Percentiles rank a stretch among this genome's conserved stretches.
phyloP scores from a whole-genome alignment of 1,284 basidiomycete genomes.

The Ustilago crameri region DNA sequence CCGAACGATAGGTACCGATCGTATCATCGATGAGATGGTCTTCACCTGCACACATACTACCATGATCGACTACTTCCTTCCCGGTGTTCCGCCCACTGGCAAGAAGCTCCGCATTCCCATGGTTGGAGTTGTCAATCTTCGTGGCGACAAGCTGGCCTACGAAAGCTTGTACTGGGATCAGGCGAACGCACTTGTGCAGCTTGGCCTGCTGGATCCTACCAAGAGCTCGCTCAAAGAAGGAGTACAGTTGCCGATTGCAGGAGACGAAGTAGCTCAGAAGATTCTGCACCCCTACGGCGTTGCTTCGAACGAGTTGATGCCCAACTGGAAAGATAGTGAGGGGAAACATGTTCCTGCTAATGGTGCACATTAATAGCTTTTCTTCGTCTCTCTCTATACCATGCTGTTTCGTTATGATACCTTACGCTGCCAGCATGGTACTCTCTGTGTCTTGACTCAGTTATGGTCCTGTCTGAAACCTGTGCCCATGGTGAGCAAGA shows the following conservation, averaged over 20 bases:
- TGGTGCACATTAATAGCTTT: no score
- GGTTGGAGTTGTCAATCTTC: constrained; percentile 41
- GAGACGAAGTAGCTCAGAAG: constrained; percentile 34
- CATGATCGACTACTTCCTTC: constrained; percentile 35
- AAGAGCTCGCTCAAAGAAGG: constrained; percentile 12
- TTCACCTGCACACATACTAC: constrained; percentile 39
- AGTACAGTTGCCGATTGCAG: constrained; percentile 23
- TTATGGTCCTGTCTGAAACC: no score
- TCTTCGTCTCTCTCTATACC: no score
- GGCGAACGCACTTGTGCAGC: constrained; percentile 26
- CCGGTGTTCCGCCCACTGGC: constrained; percentile 29
- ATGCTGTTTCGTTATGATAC: no score
- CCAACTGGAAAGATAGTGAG: constrained; percentile 35
- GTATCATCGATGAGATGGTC: constrained; percentile 45
- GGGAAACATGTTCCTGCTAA: constrained; percentile 10
- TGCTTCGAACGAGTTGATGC: constrained; percentile 32
- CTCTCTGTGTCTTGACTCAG: no score
- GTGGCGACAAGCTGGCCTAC: constrained; percentile 40
- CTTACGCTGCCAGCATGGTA: no score
- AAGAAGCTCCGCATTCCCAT: constrained; percentile 30
- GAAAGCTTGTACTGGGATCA: constrained; percentile 46
- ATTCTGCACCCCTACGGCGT: constrained; percentile 39
- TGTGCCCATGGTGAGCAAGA: no score
- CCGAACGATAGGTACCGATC: constrained; percentile 21
- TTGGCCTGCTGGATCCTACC: constrained; percentile 18